Evolutionary conservation across 768 basidiomycete species (phyloP), one percentile per base, ranked within the genome.

Genomic region (Lyophyllum decastes): DNA sequence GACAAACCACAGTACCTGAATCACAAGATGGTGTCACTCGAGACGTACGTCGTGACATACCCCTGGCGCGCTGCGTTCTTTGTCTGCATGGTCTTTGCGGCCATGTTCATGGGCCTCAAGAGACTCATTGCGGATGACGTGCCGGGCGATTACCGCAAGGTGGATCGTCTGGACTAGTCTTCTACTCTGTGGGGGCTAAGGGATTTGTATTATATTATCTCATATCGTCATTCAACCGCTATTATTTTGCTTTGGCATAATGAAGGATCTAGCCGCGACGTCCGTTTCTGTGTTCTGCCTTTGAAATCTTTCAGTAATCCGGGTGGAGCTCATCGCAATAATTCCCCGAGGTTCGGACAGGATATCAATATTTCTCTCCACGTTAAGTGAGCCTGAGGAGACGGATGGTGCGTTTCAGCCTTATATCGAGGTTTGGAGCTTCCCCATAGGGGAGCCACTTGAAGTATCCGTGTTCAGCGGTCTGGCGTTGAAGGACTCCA

Each of bases 1-100:
- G 9, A 7, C 17, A 19, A 26, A 41, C 41, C 61, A 7, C 61
- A 82, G 81, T 72, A 71, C 59, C 67, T 82, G 30, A 84, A 77
- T 70, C 61, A 58, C 46, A 76, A 76, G 58, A 66, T 82, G 67
- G 59, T 65, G 16, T 59, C 70, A 8, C 35, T 78, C 8, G 77
- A 81, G 59, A 47, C 46, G 11, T 79, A 71, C 52, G 66, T 82
- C 24, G 49, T 69, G n/a, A 64, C 65, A 2, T 66, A 79, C 58
- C 75, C 77, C 0, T 54, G 72, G 52, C 69, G 70, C 38, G 58
- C 75, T 11, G 59, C 76, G 11, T 64, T 72, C 54, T 59, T 77
- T 35, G 38, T 78, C 34, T 51, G 72, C 34, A 24, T 63, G 25
- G 53, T 68, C 2, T 49, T 77, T 27, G 68, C 61, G 2, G 55